Evolutionary conservation across 1,284 basidiomycete genomes (phyloP), one percentile per base, ranked within the genome.

Genomic region (Abortiporus biennis): DNA sequence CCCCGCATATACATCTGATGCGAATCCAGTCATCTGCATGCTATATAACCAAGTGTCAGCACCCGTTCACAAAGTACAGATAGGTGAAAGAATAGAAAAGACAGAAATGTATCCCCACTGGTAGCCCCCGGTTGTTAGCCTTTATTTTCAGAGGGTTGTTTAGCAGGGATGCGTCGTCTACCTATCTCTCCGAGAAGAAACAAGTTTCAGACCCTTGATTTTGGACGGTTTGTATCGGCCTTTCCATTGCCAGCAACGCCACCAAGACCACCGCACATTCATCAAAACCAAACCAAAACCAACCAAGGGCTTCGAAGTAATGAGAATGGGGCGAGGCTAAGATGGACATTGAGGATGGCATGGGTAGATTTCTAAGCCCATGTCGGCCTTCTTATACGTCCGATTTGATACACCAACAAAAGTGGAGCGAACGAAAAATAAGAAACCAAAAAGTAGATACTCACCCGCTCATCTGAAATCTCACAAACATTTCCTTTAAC

Each of bases 151-250:
- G 79, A 76, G 82, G 80, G 88, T 88, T 92, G 86, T 90, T 85
- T 76, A 68, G 69, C 63, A 47, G 51, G 59, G 47, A 45, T n/a
- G 27, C 8, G 9, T 29, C 27, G 8, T n/a, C 27, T 29, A 29
- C n/a, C 27, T 9, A 9, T n/a, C 8, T 29, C n/a, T 29, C 27
- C 8, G 27, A 29, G 27, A 29, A n/a, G 47, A 48, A 49, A 47
- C 52, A 38, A 51, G 46, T 45, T 87, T 64, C 39, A n/a, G n/a
- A n/a, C n/a, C n/a, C n/a, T n/a, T n/a, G n/a, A 65, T 93, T 55
- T 92, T 59, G 90, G 90, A 85, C 85, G 74, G 52, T 66, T 85
- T 81, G 89, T 92, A 93, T 92, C 90, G 81, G 84, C 85, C 85
- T 71, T 71, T 75, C 64, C 69, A 61, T 59, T 43, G 38, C 36